phyloP scores from a whole-genome alignment of 2,329 filamentous ascomycete species.

The Fusarium nematophilum region DNA sequence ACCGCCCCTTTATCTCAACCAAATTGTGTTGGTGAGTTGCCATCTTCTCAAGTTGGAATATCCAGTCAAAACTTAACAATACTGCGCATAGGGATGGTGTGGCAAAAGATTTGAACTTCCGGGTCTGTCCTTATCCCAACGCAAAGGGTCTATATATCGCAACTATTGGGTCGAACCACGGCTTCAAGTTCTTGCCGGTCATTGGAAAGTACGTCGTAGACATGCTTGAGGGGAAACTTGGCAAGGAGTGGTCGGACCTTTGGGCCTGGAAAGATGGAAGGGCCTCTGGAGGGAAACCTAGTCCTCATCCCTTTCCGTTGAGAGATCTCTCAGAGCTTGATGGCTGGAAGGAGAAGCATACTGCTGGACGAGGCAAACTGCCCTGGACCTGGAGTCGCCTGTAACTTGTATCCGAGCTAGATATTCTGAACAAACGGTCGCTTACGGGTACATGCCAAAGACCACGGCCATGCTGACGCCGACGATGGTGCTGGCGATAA shows the following conservation, averaged over 20 bases:
- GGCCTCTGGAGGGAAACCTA: constrained; percentile 29
- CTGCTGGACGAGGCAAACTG: constrained; percentile 33
- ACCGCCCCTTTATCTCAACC: constrained; percentile 59
- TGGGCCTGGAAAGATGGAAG: constrained; percentile 50
- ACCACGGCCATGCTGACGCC: no score
- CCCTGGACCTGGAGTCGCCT: constrained; percentile 41
- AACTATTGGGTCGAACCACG: constrained; percentile 64
- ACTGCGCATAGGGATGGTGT: constrained; percentile 47
- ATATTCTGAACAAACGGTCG: no score
- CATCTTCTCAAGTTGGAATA: no score
- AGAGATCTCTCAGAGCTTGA: constrained; percentile 33
- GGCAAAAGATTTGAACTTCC: constrained; percentile 46
- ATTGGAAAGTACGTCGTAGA: constrained; percentile 61
- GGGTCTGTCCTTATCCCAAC: constrained; percentile 36
- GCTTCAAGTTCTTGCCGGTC: constrained; percentile 64
- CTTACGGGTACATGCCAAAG: no score
- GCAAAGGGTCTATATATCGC: constrained; percentile 57
- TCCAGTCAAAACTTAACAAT: no score
- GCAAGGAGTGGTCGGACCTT: constrained; percentile 52
- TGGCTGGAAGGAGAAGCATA: constrained; percentile 36
- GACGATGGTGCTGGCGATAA: no score
- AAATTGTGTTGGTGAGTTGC: constrained; percentile 59
- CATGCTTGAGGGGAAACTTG: constrained; percentile 46
- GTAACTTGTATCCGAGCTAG: no score
- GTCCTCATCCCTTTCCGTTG: constrained; percentile 36